A percentile compares a stretch with the other conserved stretches of the same genome.
phyloP scores from a whole-genome alignment of 2,329 filamentous ascomycete species.

The Aspergillus quadrilineatus region DNA sequence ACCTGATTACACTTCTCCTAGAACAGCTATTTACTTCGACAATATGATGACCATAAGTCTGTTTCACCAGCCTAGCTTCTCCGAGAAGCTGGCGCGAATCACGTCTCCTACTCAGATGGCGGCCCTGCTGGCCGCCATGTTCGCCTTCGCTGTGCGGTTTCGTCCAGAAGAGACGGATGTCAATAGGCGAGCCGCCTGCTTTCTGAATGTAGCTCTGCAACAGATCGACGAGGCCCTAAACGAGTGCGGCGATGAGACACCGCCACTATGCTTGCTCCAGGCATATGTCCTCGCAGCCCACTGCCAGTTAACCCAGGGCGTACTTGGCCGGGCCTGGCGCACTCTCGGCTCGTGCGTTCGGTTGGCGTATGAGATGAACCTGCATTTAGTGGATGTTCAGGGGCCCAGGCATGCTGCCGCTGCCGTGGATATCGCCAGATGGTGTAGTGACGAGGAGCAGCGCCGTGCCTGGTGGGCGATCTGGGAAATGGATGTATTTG shows the following conservation, averaged over 20 bases:
- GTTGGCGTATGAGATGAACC: conserved; percentile 36
- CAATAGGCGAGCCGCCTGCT: background rate
- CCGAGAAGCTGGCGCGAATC: conserved; percentile 18
- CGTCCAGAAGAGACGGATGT: background rate
- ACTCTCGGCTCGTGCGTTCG: conserved; percentile 30
- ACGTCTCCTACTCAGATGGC: background rate
- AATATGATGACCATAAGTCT: conserved; percentile 35
- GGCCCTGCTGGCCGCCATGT: background rate
- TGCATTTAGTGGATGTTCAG: background rate
- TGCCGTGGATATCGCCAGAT: background rate
- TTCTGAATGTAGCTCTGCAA: background rate
- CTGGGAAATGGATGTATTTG: conserved; percentile 48
- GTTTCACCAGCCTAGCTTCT: conserved; percentile 31
- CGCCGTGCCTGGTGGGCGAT: conserved; percentile 43
- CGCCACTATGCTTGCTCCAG: conserved; percentile 25
- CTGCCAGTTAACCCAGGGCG: conserved; percentile 37
- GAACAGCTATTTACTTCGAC: conserved; percentile 19
- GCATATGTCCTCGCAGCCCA: conserved; percentile 36
- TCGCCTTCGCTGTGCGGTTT: background rate
- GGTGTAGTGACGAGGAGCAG: conserved; percentile 32
- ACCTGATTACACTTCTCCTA: no score
- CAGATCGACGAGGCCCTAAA: background rate
- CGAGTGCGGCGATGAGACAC: background rate
- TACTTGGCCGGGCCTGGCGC: conserved; percentile 40
- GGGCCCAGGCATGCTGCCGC: background rate